These are phyloP conservation scores for Ophiostoma sp. DNA, from an alignment of 2,329 filamentous ascomycete species.

Conservation along the genomic window DNA sequence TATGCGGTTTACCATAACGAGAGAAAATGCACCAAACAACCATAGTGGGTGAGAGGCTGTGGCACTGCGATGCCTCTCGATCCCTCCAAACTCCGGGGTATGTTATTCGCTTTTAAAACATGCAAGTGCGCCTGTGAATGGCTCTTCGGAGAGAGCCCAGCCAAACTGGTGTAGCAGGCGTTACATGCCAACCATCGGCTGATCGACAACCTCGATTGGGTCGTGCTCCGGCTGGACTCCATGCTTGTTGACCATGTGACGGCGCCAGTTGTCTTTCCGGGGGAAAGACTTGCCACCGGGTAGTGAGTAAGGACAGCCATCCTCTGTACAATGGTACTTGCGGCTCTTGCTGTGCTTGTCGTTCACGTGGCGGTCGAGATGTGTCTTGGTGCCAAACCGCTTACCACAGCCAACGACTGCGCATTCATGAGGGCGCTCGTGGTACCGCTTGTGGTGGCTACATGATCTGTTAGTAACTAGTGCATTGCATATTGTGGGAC, in stretches of 20 bases:
- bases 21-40: neutral
- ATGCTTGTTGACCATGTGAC: slow-evolving; percentile 59
- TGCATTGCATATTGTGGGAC: neutral
- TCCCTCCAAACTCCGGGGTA: slow-evolving; percentile 11
- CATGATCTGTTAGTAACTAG: neutral
- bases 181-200: slow-evolving; percentile 32
- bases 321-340: slow-evolving; percentile 53
- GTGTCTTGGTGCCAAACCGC: slow-evolving; percentile 57
- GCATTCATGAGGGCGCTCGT: slow-evolving; percentile 50
- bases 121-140: no score
- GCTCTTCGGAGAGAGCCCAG: neutral
- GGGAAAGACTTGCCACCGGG: slow-evolving; percentile 54
- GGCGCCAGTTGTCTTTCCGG: slow-evolving; percentile 57
- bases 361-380: slow-evolving; percentile 57
- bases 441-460: slow-evolving; percentile 56
- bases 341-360: slow-evolving; percentile 56
- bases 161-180: neutral
- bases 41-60: neutral
- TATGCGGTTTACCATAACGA: no score
- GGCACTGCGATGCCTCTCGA: neutral
- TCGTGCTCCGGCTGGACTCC: slow-evolving; percentile 36
- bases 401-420: slow-evolving; percentile 45
- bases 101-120: neutral
- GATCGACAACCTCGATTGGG: slow-evolving; percentile 42
- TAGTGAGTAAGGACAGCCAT: slow-evolving; percentile 51